Evolutionary conservation across 176 grass and related monocot species (phyloP).

Genomic region (Zizania latifolia): DNA sequence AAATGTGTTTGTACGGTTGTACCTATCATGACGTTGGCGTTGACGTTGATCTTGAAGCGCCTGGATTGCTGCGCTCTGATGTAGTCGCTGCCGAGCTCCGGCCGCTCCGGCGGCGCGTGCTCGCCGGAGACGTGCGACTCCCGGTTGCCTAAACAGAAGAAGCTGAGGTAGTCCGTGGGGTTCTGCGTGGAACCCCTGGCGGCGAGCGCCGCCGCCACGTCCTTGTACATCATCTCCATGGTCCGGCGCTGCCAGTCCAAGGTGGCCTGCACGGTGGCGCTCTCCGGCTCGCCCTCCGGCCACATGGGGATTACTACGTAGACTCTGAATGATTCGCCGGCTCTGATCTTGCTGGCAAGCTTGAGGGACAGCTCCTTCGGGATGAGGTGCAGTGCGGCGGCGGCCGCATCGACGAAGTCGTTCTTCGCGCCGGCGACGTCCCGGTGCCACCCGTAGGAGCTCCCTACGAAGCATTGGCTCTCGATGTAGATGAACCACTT

Average conservation of each 20-base stretch:
- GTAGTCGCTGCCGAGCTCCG: neutral
- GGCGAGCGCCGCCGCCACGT: constrained; percentile 28
- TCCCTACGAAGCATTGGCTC: constrained; percentile 36
- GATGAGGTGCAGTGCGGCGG: constrained; percentile 21
- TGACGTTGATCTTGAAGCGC: constrained; percentile 40
- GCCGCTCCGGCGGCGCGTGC: neutral
- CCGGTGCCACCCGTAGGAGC: constrained; percentile 8
- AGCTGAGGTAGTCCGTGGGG: constrained; percentile 43
- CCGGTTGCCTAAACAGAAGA: constrained; percentile 50
- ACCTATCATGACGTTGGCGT: constrained; percentile 46
- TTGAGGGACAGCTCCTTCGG: constrained; percentile 38
- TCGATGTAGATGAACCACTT: constrained; percentile 36
- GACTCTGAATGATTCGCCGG: constrained; percentile 2
- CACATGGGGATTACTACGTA: constrained; percentile 38
- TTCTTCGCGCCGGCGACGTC: neutral
- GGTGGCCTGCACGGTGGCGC: constrained; percentile 21
- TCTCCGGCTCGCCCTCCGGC: constrained; percentile 34
- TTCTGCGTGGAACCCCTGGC: constrained; percentile 4
- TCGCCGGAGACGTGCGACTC: neutral
- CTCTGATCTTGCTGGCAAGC: constrained; percentile 31
- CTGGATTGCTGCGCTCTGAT: constrained; percentile 15
- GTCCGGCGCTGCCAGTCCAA: constrained; percentile 29
- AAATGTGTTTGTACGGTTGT: neutral
- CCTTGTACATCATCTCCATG: constrained; percentile 44
- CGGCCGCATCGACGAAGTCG: neutral